Base-by-base conservation (phyloP, 208 protist species). In the Crithidia acanthocephali region DNA sequence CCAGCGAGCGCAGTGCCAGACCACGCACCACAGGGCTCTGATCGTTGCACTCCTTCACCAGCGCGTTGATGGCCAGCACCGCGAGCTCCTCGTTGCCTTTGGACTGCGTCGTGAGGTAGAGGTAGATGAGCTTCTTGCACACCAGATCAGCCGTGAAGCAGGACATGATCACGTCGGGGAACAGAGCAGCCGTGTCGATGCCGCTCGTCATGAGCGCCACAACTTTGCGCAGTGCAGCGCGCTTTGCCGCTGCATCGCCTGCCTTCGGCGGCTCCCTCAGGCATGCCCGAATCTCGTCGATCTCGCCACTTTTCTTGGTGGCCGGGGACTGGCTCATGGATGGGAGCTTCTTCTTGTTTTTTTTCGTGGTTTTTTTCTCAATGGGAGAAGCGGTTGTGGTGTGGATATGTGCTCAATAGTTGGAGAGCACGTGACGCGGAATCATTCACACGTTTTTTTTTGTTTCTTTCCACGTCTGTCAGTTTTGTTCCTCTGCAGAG, bases 61-160 rank as follows among this genome's bases (percentile, higher is more conserved):
- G 82, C 9, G 98, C 99, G 85, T 99, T 99, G 72, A 99, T 95
- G 23, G 84, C 87, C 0, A 99, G 80, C 15, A 99, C 80, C 25
- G 98, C 87, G 4, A 98, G 53, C 15, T 99, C 97, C 0, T 87
- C 63, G 67, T 98, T 97, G 23, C 78, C 74, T 47, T 90, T 81
- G 1, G 98, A 97, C 68, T 99, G 97, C 45, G 90, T 94, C 27
- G 74, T 87, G 9, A 99, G 81, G 62, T 98, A 99, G 28, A 98
- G 88, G 82, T 99, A 99, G 5, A 99, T 93, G 48, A 99, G 86
- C 83, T 99, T 99, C 74, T 99, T 99, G 58, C 95, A 90, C 10
- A 99, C 91, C n/a, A 99, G 44, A 68, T 99, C 95, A 27, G 88
- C 88, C 6, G 97, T 99, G 66, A 85, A 84, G 57, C 73, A 87